Base-by-base conservation (phyloP, 2,329 filamentous ascomycete genomes). In the Hirsutella thompsonii region DNA sequence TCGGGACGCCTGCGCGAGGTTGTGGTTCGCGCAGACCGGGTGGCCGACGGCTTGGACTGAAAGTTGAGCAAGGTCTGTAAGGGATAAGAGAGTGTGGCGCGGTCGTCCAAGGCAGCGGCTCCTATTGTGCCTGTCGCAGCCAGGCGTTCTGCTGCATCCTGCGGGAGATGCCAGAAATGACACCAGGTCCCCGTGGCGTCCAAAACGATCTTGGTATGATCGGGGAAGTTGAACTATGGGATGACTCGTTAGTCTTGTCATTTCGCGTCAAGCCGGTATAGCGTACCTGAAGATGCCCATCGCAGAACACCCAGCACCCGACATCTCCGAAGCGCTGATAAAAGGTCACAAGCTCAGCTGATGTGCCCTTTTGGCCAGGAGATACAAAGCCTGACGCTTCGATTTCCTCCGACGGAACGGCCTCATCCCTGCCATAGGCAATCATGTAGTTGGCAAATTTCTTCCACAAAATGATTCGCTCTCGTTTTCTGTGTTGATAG, bases 181-280 rank as follows among this genome's bases (percentile, higher is more conserved):
- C 83, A 81, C 69, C 79, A 82, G 1, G 72, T 76, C n/a, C 82
- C 84, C 23, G 81, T 75, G 1, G 80, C 66, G 43, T 86, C 84
- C 20, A 92, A 64, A 11, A 90, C 81, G 41, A 92, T 74, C 62
- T 92, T 92, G 44, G 85, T 90, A 58, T 92, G 85, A 50, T 92
- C 85, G 2, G 85, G 84, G 58, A 92, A 92, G 62, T 92, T 90
- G 62, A 90, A 84, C 74, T 87, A 42, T 13, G 39, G 13, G n/a
- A 28, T n/a, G 36, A 42, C n/a, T 19, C 18, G 10, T 32, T 19
- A n/a, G 37, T 38, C 4, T 29, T 11, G 16, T 13, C 4, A 6
- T 16, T 20, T 16, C 16, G 4, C 13, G 2, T 29, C 16, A 11
- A 16, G 33, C 33, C 33, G 20, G 18, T 10, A 11, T 4, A 19